These are phyloP conservation scores for Heritiera littoralis DNA, from an alignment of 345 rosid species.

Conservation along the genomic window DNA sequence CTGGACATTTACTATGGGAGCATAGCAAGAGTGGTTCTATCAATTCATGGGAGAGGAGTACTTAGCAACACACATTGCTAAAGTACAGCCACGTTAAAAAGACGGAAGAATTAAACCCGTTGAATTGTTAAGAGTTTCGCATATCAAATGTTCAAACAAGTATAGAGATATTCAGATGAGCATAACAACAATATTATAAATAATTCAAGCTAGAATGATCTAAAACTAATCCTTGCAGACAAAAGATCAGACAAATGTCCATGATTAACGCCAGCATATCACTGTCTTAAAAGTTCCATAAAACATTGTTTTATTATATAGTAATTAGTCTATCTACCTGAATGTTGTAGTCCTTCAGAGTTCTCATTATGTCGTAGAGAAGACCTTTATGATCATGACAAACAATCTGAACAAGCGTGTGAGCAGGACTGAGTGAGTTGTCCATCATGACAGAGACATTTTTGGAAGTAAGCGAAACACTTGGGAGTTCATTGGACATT, in stretches of 20 bases:
- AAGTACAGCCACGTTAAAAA: not conserved
- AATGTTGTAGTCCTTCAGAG: slow-evolving; percentile 87
- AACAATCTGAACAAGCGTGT: slow-evolving; percentile 78
- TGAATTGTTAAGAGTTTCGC: not conserved
- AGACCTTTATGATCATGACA: slow-evolving; percentile 94
- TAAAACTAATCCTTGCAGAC: not conserved
- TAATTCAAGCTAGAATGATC: not conserved
- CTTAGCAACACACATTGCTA: slow-evolving; percentile 6
- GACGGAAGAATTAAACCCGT: not conserved
- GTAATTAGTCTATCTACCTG: slow-evolving; percentile 56
- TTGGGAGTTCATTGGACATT: slow-evolving; percentile 40
- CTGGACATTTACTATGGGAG: not conserved
- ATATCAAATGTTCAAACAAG: not conserved
- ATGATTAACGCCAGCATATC: not conserved
- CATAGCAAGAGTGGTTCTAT: slow-evolving; percentile 9
- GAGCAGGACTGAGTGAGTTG: slow-evolving; percentile 79
- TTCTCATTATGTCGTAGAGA: slow-evolving; percentile 93
- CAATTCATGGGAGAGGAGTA: not conserved
- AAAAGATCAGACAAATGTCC: not conserved
- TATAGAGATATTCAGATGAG: not conserved
- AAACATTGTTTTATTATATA: not conserved
- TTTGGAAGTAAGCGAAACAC: slow-evolving; percentile 40
- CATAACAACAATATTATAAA: not conserved
- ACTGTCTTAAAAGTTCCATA: not conserved
- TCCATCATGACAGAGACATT: slow-evolving; percentile 65